Evolutionary conservation across 139 green algal genomes (phyloP), one percentile per base, ranked within the genome.

Genomic region (Chlorella sp.): DNA sequence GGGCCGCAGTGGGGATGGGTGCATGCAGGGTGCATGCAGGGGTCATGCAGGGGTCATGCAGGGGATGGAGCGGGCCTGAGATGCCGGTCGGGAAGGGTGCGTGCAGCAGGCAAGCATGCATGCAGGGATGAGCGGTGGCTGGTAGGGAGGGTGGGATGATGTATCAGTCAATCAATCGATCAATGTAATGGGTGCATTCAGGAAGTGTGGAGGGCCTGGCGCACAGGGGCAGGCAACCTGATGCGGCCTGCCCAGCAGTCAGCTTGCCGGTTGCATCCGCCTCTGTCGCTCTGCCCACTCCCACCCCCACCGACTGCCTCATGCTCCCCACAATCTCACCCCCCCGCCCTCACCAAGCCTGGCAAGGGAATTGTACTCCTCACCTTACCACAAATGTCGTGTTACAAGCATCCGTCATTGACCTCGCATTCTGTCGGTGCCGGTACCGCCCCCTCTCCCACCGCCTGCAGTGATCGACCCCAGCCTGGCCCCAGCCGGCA

Each of bases 391-490:
- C n/a, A n/a, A n/a, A n/a, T n/a, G n/a, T n/a, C n/a, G n/a, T n/a
- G n/a, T n/a, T n/a, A n/a, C n/a, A n/a, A n/a, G n/a, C n/a, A n/a
- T n/a, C n/a, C n/a, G n/a, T n/a, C n/a, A n/a, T n/a, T n/a, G n/a
- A n/a, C n/a, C n/a, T n/a, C n/a, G n/a, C n/a, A n/a, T n/a, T n/a
- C n/a, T n/a, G n/a, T n/a, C n/a, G n/a, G n/a, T n/a, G n/a, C n/a
- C n/a, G n/a, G n/a, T n/a, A n/a, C n/a, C n/a, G n/a, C n/a, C n/a
- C 48, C 18, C 69, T 34, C 28, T 73, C 28, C 0, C 53, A 2
- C 75, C 98, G 19, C 88, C 97, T 5, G 93, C 83, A 19, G 94
- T 97, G 28, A 89, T 96, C 60, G 97, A 99, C 90, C 94, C 97
- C 3, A 86, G 76, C 53, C 89, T 98, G 48, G 96, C 96, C 4